Evolutionary conservation across 805 yeast species (phyloP).

Genomic region (Saccharomycopsis babjevae): DNA sequence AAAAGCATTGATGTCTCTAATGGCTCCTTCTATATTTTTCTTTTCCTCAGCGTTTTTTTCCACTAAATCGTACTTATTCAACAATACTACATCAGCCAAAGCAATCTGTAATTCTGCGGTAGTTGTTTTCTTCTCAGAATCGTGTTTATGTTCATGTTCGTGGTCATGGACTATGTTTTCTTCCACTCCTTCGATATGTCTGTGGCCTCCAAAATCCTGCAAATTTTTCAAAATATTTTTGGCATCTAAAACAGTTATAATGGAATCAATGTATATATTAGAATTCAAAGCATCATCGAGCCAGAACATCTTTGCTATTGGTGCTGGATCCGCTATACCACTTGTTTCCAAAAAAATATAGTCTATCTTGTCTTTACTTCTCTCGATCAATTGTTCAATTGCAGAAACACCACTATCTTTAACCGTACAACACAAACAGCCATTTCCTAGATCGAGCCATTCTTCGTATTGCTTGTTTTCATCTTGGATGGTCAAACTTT

Average conservation of each 20-base stretch:
- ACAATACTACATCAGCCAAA: slow-evolving; percentile 69
- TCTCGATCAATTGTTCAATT: slow-evolving; percentile 73
- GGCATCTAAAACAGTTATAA: slow-evolving; percentile 76
- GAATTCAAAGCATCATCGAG: slow-evolving; percentile 81
- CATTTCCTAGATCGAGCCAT: slow-evolving; percentile 95
- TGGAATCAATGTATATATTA: slow-evolving; percentile 82
- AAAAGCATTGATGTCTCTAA: slow-evolving; percentile 50
- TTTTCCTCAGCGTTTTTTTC: slow-evolving; percentile 22
- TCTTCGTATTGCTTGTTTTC: slow-evolving; percentile 59
- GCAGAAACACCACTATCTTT: slow-evolving; percentile 93
- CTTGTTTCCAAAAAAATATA: slow-evolving; percentile 90
- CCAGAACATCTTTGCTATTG: slow-evolving; percentile 97
- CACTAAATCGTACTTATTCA: slow-evolving; percentile 68
- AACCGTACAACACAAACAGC: slow-evolving; percentile 93
- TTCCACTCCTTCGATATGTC: slow-evolving; percentile 32
- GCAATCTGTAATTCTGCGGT: slow-evolving; percentile 89
- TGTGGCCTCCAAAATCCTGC: slow-evolving; percentile 63
- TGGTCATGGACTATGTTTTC: slow-evolving; percentile 16
- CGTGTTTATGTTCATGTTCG: slow-evolving; percentile 26
- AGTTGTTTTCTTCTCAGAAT: slow-evolving; percentile 41
- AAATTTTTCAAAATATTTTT: slow-evolving; percentile 56
- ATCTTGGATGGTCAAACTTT: slow-evolving; percentile 60
- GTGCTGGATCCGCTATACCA: slow-evolving; percentile 96
- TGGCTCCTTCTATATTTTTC: slow-evolving; percentile 28
- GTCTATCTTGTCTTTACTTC: slow-evolving; percentile 66